Evolutionary conservation across 2,329 filamentous ascomycete genomes (phyloP).

Genomic region (Capronia epimyces): DNA sequence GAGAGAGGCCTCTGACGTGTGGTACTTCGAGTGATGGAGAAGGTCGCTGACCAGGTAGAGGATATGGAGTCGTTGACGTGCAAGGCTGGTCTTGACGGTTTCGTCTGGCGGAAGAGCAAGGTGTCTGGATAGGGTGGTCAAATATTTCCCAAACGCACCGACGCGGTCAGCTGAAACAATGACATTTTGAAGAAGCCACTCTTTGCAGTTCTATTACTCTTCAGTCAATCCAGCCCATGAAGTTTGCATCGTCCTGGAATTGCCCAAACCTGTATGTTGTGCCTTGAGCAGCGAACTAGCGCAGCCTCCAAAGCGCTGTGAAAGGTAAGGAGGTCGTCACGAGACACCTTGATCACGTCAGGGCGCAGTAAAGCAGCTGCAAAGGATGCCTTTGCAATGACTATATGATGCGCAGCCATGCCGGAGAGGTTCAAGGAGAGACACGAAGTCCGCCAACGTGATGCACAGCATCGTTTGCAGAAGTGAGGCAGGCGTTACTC

Average conservation of each 20-base stretch:
- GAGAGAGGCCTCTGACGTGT: constrained; percentile 41
- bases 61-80: constrained; percentile 66
- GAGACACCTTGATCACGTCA: constrained; percentile 64
- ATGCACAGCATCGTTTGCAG: constrained; percentile 41
- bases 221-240: constrained; percentile 24
- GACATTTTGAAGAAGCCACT: constrained; percentile 72
- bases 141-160: constrained; percentile 66
- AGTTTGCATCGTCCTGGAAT: constrained; percentile 28
- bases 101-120: constrained; percentile 37
- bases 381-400: constrained; percentile 74
- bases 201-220: constrained; percentile 69
- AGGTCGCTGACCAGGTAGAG: constrained; percentile 75
- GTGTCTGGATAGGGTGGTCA: constrained; percentile 62
- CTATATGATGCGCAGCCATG: constrained; percentile 42
- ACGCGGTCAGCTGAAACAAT: constrained; percentile 62
- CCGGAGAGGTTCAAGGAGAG: not conserved
- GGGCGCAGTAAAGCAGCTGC: constrained; percentile 66
- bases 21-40: constrained; percentile 61
- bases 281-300: constrained; percentile 65
- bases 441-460: not conserved
- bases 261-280: constrained; percentile 81
- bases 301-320: constrained; percentile 60
- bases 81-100: constrained; percentile 41
- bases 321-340: constrained; percentile 65
- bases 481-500: no score